Evolutionary conservation across 208 protist species (phyloP), one percentile per base, ranked within the genome.

Genomic region (Kentomonas sorsogonicus): DNA sequence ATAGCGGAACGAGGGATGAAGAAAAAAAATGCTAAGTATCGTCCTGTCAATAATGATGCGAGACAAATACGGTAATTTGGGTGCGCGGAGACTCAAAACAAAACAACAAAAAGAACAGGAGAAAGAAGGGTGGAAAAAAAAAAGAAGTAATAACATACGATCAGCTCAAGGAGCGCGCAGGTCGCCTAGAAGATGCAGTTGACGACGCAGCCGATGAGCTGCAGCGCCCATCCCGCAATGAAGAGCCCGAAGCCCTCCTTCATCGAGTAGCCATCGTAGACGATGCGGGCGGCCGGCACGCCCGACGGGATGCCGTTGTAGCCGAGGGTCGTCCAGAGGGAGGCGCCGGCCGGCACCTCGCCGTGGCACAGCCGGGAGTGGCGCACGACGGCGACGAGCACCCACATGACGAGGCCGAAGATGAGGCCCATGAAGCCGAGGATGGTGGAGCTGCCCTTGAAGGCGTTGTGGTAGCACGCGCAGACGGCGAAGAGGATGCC

Each of bases 221-320:
- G 53, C 33, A 82, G 38, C 1, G 29, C 38, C 70, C 70, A 77
- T 29, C 63, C 70, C 0, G 63, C 16, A 10, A 82, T 33, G 22
- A 82, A 45, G 11, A 77, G 66, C 11, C 25, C 66, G n/a, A 77
- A 77, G 34, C 69, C 70, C 45, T 66, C 67, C 22, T 46, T 33
- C 33, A 69, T 36, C 9, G 38, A 52, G 67, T 82, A 77, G 40
- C 66, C 69, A 50, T 63, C 48, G 47, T 69, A 73, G 39, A 40
- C n/a, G 26, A 77, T 74, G 41, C 61, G 46, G 4, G 57, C 69
- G 52, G 67, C 56, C 22, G 58, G n/a, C 46, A 82, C 59, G 31
- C 70, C 74, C 1, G 62, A 71, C 1, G 70, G 74, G 25, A 77
- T 72, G 38, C 69, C 74, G 59, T 82, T 82, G 71, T 76, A 77